Evolutionary conservation across 805 yeast species (phyloP), one percentile per base, ranked within the genome.

Genomic region (Zygosaccharomyces bailii): DNA sequence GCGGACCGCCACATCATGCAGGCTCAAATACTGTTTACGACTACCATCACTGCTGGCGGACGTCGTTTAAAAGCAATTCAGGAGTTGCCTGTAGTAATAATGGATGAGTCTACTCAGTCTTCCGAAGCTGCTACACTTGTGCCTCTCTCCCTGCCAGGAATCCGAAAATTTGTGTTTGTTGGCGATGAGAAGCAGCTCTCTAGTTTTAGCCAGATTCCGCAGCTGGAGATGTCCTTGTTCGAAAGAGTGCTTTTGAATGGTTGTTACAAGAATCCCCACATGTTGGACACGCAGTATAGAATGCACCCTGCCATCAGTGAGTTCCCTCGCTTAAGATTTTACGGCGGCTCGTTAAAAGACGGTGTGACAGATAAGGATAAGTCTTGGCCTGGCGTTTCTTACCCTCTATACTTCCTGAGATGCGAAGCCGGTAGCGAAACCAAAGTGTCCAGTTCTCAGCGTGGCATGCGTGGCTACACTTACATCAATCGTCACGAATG

Each of bases 41-140:
- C 90, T 1, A 79, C 85, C 2, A 86, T 82, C 31, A 81, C 80
- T 30, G 82, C 86, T 5, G 88, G 87, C 42, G 85, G 85, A 2
- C 73, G 78, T 34, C 79, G 76, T 53, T 65, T 84, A 52, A 81
- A 80, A 53, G 69, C 74, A 10, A 66, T 82, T 7, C 68, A 71
- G 30, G 74, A 71, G 51, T 60, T 75, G 50, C 87, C 87, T 1
- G 80, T 80, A 2, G 84, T 84, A 4, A 82, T 84, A 24, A 80
- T 84, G 84, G 90, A 84, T 67, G 90, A 84, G 65, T 76, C 86
- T 3, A 83, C 89, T 0, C 89, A 83, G 54, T 80, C 89, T 0
- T 79, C 87, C 0, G 91, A 84, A 52, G 84, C 88, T 5, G 70
- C 80, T 1, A 79, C 87, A 0, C 68, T 84, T 50, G 84, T 84